Evolutionary conservation across 75 land plant genomes (phyloP).

Genomic region (Cunninghamia lanceolata): DNA sequence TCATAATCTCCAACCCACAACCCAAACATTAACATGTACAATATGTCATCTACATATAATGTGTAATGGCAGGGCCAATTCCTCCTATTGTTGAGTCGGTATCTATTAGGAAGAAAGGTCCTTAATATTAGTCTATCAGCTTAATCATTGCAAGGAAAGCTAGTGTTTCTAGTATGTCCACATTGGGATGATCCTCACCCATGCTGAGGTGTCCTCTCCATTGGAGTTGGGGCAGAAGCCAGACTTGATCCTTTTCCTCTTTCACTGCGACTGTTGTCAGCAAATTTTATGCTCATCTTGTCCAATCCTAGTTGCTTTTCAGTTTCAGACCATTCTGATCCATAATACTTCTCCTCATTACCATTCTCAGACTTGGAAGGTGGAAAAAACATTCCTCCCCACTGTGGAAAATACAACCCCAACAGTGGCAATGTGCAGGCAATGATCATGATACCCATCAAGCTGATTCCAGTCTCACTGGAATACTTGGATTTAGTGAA

Average conservation of each 20-base stretch:
- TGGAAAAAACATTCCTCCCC: constrained; percentile 78
- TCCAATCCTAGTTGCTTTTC: constrained; percentile 60
- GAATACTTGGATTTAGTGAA: constrained; percentile 51
- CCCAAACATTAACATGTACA: no score
- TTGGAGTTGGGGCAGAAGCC: constrained; percentile 25
- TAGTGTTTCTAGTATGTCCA: neutral
- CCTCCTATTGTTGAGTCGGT: no score
- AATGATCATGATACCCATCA: constrained; percentile 65
- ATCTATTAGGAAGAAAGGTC: no score
- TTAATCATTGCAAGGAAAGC: no score
- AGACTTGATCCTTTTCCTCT: constrained; percentile 27
- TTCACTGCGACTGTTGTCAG: constrained; percentile 66
- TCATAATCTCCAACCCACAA: no score
- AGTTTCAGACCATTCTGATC: constrained; percentile 50
- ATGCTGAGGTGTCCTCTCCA: neutral
- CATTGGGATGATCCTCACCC: neutral
- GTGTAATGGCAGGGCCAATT: no score
- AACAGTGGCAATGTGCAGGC: constrained; percentile 40
- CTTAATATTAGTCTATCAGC: no score
- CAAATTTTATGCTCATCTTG: constrained; percentile 53
- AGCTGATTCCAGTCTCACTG: constrained; percentile 33
- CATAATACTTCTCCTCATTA: constrained; percentile 66
- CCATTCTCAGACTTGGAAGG: constrained; percentile 33
- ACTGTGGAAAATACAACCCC: constrained; percentile 62
- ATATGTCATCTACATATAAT: no score